phyloP scores from a whole-genome alignment of 805 yeast genomes.

The Zygoascus bituminiphila region DNA sequence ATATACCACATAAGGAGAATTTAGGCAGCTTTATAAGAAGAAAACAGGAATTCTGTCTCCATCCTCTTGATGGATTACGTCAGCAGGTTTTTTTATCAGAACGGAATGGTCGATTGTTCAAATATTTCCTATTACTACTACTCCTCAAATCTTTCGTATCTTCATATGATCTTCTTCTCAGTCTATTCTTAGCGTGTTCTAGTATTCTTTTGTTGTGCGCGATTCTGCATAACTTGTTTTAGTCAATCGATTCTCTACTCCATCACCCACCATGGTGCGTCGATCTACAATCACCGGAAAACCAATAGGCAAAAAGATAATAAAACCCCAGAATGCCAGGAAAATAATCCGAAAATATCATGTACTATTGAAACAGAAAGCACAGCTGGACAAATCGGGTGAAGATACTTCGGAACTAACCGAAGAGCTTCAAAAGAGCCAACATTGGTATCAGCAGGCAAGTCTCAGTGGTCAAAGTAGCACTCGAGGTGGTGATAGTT shows the following conservation, averaged over 20 bases:
- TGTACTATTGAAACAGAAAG: conserved; percentile 50
- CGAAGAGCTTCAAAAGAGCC: conserved; percentile 52
- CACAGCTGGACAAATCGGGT: conserved; percentile 13
- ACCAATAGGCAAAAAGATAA: conserved; percentile 6
- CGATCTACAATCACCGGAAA: neutral
- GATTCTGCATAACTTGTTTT: no score
- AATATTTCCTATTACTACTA: no score
- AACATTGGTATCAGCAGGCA: conserved; percentile 67
- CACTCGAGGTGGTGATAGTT: conserved; percentile 86
- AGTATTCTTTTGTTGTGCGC: no score
- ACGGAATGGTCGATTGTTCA: no score
- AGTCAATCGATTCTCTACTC: neutral
- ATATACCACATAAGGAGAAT: no score
- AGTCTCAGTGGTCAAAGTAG: conserved; percentile 75
- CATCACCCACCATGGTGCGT: neutral
- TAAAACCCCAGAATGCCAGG: conserved; percentile 38
- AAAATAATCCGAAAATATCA: conserved; percentile 73
- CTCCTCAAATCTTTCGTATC: no score
- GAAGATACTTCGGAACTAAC: conserved; percentile 27
- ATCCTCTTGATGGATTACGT: no score
- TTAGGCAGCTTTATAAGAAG: no score
- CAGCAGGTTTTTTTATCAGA: no score
- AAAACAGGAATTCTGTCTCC: no score
- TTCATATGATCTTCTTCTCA: no score
- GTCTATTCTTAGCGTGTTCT: no score